Conservation (phyloP, 179 eudicot genomes). For the Patellifolia procumbens region DNA sequence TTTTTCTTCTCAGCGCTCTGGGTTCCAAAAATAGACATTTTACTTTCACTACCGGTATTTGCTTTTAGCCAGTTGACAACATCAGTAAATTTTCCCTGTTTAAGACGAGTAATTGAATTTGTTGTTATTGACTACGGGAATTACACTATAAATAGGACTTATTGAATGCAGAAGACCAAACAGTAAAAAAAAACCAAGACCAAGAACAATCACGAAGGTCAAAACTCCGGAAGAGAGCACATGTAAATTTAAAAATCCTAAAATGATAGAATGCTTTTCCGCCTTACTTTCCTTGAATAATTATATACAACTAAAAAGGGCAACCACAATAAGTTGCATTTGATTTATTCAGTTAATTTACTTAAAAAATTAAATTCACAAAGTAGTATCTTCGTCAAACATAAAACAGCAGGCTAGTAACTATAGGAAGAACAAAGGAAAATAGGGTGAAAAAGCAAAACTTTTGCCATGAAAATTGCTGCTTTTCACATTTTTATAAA, state of each 20-base stretch:
- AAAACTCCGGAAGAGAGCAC: not conserved
- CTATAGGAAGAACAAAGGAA: no score
- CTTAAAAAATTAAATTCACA: no score
- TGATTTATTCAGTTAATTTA: no score
- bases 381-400: no score
- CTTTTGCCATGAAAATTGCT: no score
- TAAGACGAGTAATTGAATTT: slow-evolving; percentile 5
- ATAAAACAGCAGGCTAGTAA: no score
- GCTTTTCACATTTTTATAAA: no score
- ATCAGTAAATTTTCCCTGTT: slow-evolving; percentile 79
- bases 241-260: not conserved
- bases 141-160: not conserved
- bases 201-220: not conserved
- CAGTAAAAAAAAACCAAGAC: not conserved
- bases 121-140: not conserved
- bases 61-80: slow-evolving; percentile 83
- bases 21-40: slow-evolving; percentile 36
- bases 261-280: no score
- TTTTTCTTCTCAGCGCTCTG: slow-evolving; percentile 38
- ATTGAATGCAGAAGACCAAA: not conserved
- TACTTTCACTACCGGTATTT: slow-evolving; percentile 50
- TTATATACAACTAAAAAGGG: no score
- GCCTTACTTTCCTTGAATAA: no score
- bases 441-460: no score
- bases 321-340: no score